A percentile compares a stretch with the other conserved stretches of the same genome.
Evolutionary conservation across 2,329 filamentous ascomycete genomes (phyloP).

Genomic region (Penicillium frequentans): DNA sequence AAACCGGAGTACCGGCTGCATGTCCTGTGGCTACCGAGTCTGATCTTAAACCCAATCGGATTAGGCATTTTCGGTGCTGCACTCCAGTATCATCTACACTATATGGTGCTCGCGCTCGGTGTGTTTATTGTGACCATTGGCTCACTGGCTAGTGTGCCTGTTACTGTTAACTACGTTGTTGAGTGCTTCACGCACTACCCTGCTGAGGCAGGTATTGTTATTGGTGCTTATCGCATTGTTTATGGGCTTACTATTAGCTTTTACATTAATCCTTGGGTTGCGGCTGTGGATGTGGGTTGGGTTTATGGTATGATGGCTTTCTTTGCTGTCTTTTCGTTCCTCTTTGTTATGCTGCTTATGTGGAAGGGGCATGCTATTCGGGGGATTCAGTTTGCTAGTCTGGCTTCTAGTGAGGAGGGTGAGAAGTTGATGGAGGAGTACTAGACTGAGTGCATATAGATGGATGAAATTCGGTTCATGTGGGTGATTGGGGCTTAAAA

Average conservation of each 20-base stretch:
- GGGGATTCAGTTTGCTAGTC: conserved; percentile 17
- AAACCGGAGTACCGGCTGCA: conserved; percentile 37
- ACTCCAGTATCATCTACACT: conserved; percentile 44
- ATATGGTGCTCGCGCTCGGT: conserved; percentile 41
- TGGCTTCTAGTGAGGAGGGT: conserved; percentile 24
- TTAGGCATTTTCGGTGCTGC: conserved; percentile 39
- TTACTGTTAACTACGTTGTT: conserved; percentile 28
- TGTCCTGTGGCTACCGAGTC: conserved; percentile 27
- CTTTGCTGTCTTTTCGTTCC: conserved; percentile 28
- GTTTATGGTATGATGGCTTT: conserved; percentile 46
- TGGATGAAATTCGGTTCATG: too few relatives aligned
- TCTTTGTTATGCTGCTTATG: conserved; percentile 27
- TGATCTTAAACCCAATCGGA: conserved; percentile 31
- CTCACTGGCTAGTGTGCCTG: conserved; percentile 27
- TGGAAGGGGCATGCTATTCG: conserved; percentile 27
- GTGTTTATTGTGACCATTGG: conserved; percentile 44
- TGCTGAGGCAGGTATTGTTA: conserved; percentile 35
- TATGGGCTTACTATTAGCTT: conserved; percentile 43
- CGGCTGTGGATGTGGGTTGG: conserved; percentile 38
- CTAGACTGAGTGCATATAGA: too few relatives aligned
- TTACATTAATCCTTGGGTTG: conserved; percentile 42
- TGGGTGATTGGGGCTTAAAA: too few relatives aligned
- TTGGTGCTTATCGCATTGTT: conserved; percentile 32
- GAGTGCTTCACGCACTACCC: conserved; percentile 39
- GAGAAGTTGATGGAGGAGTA: conserved; percentile 5